Percentiles rank a stretch among this genome's conserved stretches.
Conservation (phyloP, 2,329 filamentous ascomycete genomes). For the Stagonosporopsis vannaccii region DNA sequence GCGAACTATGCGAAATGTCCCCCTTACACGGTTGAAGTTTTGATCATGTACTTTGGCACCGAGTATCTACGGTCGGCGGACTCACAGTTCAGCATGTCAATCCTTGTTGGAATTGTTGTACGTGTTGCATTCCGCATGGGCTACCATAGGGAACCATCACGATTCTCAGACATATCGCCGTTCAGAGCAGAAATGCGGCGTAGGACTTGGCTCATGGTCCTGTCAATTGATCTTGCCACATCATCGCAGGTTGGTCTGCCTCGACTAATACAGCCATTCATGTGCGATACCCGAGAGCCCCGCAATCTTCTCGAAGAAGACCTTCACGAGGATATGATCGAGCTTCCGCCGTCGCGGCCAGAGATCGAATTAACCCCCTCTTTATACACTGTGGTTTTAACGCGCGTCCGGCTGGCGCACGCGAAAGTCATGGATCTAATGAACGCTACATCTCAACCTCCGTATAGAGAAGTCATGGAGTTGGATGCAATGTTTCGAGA, state of each 20-base stretch:
- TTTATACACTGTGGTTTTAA: slow-evolving; percentile 37
- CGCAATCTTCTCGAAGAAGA: slow-evolving; percentile 53
- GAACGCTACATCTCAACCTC: slow-evolving; percentile 34
- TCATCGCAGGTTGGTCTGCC: slow-evolving; percentile 52
- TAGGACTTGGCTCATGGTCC: slow-evolving; percentile 65
- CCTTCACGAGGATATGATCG: slow-evolving; percentile 46
- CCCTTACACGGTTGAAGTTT: slow-evolving; percentile 41
- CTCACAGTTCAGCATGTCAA: slow-evolving; percentile 39
- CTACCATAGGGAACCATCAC: slow-evolving; percentile 52
- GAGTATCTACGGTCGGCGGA: slow-evolving; percentile 41
- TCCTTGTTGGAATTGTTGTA: slow-evolving; percentile 41
- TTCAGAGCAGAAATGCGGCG: slow-evolving; percentile 68
- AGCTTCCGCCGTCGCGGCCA: slow-evolving; percentile 39
- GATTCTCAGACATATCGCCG: slow-evolving; percentile 52
- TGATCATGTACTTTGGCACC: slow-evolving; percentile 40
- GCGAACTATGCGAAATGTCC: slow-evolving; percentile 48
- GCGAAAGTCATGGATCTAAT: slow-evolving; percentile 41
- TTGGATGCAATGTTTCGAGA: slow-evolving; percentile 35
- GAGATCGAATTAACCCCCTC: slow-evolving; percentile 38
- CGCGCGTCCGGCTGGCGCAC: slow-evolving; percentile 32
- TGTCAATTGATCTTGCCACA: slow-evolving; percentile 49
- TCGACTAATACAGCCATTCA: slow-evolving; percentile 46
- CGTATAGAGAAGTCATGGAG: slow-evolving; percentile 40
- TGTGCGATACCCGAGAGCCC: slow-evolving; percentile 51
- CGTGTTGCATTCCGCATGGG: slow-evolving; percentile 51